Percentiles rank a stretch among this genome's conserved stretches.
Evolutionary conservation across 225 moss, liverwort and hornwort genomes (phyloP).

Genomic region (Pseudoscleropodium purum): DNA sequence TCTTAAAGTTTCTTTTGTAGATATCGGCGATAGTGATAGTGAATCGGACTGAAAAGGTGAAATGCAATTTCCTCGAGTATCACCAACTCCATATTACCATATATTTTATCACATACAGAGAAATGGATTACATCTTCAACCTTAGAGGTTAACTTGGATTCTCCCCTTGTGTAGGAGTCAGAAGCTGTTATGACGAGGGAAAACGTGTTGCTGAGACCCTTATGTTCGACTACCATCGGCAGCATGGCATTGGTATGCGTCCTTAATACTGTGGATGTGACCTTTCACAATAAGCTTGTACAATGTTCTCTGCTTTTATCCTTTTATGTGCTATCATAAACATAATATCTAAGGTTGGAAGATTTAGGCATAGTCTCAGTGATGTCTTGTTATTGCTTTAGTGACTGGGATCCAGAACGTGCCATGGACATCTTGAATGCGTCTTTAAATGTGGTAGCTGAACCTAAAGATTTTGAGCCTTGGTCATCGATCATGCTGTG

Average conservation of each 20-base stretch:
- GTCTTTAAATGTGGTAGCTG: not conserved
- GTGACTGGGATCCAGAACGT: not conserved
- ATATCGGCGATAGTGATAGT: not conserved
- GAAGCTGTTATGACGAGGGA: slow-evolving; percentile 97
- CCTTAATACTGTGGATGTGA: not conserved
- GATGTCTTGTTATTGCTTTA: not conserved
- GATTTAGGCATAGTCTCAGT: not conserved
- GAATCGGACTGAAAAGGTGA: not conserved
- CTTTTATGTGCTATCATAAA: not conserved
- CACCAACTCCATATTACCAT: not conserved
- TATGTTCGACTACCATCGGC: slow-evolving; percentile 98
- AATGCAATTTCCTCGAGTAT: not conserved
- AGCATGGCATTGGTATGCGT: slow-evolving; percentile 71
- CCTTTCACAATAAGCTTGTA: not conserved
- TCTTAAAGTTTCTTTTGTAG: not conserved
- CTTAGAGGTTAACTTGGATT: not conserved
- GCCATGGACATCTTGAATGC: not conserved
- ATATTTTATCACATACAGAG: not conserved
- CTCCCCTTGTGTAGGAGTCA: slow-evolving; percentile 35
- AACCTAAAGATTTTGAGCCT: not conserved
- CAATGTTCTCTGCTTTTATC: not conserved
- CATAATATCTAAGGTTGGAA: not conserved
- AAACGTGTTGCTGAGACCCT: slow-evolving; percentile 97
- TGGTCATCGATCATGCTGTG: slow-evolving; percentile 8
- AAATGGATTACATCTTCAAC: not conserved